Evolutionary conservation across 768 basidiomycete species (phyloP).

Genomic region (Lanmaoa pseudosensibilis): DNA sequence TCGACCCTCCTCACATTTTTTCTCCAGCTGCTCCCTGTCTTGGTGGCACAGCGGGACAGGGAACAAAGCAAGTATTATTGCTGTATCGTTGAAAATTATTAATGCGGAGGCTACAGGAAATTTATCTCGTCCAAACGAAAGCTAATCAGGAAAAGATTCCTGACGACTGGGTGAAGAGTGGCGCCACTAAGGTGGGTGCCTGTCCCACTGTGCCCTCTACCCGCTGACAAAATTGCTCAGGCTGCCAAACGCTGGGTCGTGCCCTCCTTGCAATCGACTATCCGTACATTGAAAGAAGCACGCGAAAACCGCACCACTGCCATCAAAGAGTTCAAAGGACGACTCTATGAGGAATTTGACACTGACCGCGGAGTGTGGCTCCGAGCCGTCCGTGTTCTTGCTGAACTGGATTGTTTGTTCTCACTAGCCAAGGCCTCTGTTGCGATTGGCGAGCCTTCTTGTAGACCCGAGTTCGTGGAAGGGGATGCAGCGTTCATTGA

Average conservation of each 20-base stretch:
- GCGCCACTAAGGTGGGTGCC: slow-evolving; percentile 69
- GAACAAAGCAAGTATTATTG: slow-evolving; percentile 57
- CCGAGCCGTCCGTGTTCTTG: slow-evolving; percentile 78
- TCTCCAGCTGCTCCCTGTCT: slow-evolving; percentile 46
- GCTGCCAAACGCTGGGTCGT: slow-evolving; percentile 76
- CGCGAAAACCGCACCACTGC: slow-evolving; percentile 81
- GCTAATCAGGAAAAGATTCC: slow-evolving; percentile 65
- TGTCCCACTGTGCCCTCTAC: neutral
- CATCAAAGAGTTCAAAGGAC: slow-evolving; percentile 80
- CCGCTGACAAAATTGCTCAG: slow-evolving; percentile 37
- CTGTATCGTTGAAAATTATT: neutral
- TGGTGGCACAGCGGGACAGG: slow-evolving; percentile 83
- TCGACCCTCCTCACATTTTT: slow-evolving; percentile 18
- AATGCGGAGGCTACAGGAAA: slow-evolving; percentile 57
- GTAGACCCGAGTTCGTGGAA: slow-evolving; percentile 86
- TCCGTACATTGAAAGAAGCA: slow-evolving; percentile 89
- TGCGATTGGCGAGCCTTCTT: slow-evolving; percentile 93
- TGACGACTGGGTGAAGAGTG: slow-evolving; percentile 77
- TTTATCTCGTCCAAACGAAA: slow-evolving; percentile 82
- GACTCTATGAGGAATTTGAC: slow-evolving; percentile 81
- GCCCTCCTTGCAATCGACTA: slow-evolving; percentile 63
- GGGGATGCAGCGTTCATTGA: slow-evolving; percentile 78
- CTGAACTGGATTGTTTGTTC: slow-evolving; percentile 96
- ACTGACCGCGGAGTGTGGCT: slow-evolving; percentile 78
- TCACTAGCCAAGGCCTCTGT: slow-evolving; percentile 85